phyloP scores from a whole-genome alignment of 768 basidiomycete species.

The Candolleomyces eurysporus region DNA sequence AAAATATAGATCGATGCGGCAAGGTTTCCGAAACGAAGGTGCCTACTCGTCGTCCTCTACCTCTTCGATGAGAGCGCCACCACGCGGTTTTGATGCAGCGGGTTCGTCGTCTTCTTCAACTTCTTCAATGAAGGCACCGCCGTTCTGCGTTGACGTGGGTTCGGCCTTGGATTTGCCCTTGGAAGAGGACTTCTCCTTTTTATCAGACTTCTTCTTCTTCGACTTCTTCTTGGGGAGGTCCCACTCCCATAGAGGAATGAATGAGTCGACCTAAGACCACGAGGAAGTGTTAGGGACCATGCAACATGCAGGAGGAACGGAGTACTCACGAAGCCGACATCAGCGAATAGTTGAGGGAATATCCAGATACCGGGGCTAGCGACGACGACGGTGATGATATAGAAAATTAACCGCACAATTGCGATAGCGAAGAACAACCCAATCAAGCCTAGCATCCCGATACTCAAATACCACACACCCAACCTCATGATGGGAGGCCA shows the following conservation, averaged over 20 bases:
- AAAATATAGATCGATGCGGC: too few species aligned
- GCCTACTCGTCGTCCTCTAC: constrained; percentile 39
- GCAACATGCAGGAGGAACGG: background rate
- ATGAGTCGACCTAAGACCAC: constrained; percentile 83
- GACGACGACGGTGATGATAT: constrained; percentile 84
- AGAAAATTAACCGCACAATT: constrained; percentile 89
- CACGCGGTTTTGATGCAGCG: constrained; percentile 40
- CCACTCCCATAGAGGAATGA: constrained; percentile 97
- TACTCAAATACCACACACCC: constrained; percentile 94
- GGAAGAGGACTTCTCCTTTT: constrained; percentile 22
- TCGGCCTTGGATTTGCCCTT: constrained; percentile 41
- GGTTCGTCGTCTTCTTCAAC: constrained; percentile 39
- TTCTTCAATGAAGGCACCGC: constrained; percentile 45
- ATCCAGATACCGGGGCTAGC: constrained; percentile 96
- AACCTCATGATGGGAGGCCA: constrained; percentile 93
- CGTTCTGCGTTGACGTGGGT: constrained; percentile 35
- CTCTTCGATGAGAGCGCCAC: constrained; percentile 43
- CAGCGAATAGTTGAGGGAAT: constrained; percentile 96
- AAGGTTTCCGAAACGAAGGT: background rate
- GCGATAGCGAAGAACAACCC: constrained; percentile 90
- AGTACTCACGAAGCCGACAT: constrained; percentile 91
- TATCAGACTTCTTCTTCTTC: constrained; percentile 71
- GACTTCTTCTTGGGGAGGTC: constrained; percentile 77
- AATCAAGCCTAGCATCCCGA: constrained; percentile 83
- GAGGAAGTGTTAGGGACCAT: background rate